Conservation (phyloP, 306 rosid species). For the Bauhinia variegata region DNA sequence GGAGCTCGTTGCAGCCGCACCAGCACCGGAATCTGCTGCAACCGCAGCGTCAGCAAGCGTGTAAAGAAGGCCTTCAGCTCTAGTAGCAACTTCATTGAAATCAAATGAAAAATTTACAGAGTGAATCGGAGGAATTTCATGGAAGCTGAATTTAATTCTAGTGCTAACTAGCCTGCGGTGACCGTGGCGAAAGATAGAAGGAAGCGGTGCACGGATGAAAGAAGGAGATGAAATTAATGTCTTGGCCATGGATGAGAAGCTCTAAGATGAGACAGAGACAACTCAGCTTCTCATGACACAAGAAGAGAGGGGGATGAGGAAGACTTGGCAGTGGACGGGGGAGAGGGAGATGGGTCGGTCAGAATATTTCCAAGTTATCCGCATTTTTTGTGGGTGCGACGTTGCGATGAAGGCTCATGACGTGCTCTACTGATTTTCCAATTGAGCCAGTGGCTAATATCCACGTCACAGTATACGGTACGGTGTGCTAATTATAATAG, state of each 20-base stretch:
- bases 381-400: too few species aligned
- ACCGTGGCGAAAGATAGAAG: conserved; percentile 61
- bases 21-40: conserved; percentile 55
- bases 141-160: conserved; percentile 77
- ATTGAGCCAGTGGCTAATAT: too few species aligned
- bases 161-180: conserved; percentile 55
- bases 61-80: conserved; percentile 82
- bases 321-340: conserved; percentile 33
- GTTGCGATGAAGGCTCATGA: too few species aligned
- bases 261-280: conserved; percentile 3
- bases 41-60: conserved; percentile 90
- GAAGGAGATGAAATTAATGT: conserved; percentile 71
- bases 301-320: conserved; percentile 41
- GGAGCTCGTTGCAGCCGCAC: conserved; percentile 40
- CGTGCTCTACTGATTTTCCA: conserved; percentile 30
- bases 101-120: conserved; percentile 52
- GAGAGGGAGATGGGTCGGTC: conserved; percentile 26
- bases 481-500: too few species aligned
- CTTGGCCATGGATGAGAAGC: conserved; percentile 82
- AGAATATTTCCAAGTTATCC: conserved; percentile 49
- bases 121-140: conserved; percentile 72
- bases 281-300: conserved; percentile 62
- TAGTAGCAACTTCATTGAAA: conserved; percentile 43
- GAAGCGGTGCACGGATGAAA: conserved; percentile 68
- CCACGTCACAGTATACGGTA: too few species aligned